Conservation (phyloP, 345 rosid species). For the Moricandia moricandioides region DNA sequence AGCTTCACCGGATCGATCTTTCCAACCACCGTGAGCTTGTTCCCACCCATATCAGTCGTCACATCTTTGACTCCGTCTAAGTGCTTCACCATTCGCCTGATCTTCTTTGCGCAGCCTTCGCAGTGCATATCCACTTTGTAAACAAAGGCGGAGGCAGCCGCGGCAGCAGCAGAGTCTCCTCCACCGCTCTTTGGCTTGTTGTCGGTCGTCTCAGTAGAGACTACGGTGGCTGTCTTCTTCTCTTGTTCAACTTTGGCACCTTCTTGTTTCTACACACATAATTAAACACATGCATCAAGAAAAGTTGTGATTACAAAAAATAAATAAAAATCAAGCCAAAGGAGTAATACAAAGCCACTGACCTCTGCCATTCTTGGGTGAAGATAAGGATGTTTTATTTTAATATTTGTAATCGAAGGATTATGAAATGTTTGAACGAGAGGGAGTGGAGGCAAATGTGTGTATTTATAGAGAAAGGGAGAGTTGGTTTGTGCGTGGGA, state of each 20-base stretch:
- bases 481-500: neutral
- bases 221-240: conserved; percentile 37
- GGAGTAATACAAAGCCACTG: neutral
- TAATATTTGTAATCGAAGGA: neutral
- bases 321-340: neutral
- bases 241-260: conserved; percentile 49
- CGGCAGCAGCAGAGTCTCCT: conserved; percentile 22
- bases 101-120: conserved; percentile 79
- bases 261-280: conserved; percentile 31
- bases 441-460: conserved; percentile 26
- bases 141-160: conserved; percentile 32
- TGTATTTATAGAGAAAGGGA: conserved; percentile 42
- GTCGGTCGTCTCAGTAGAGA: neutral
- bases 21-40: conserved; percentile 68
- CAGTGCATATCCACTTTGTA: conserved; percentile 81
- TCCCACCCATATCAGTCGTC: conserved; percentile 45
- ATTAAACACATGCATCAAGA: neutral
- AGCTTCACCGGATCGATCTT: conserved; percentile 62
- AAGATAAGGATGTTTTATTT: neutral
- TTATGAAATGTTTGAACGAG: conserved; percentile 29
- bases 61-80: conserved; percentile 67
- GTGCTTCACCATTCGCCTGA: conserved; percentile 43
- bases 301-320: neutral
- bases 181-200: conserved; percentile 47
- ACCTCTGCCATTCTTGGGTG: conserved; percentile 53